Base-by-base conservation (phyloP, 768 basidiomycete genomes). In the Mycena olivaceomarginata region DNA sequence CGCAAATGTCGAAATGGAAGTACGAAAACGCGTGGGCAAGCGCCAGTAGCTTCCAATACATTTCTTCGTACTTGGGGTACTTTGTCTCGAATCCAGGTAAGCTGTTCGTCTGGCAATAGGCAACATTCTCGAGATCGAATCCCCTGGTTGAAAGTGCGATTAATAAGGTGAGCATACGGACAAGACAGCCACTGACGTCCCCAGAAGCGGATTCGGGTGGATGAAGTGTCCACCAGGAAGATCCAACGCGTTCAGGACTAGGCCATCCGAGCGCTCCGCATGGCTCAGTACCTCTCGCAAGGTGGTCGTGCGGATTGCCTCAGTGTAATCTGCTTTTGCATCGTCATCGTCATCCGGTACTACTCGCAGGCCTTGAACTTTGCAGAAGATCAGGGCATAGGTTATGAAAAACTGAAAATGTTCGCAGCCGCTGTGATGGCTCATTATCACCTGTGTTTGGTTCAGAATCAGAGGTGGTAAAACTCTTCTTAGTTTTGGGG, bases 161-260 rank as follows among this genome's bases (percentile, higher is more conserved):
- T 15, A 48, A 15, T 48, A 7, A 48, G 13, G 13, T 18, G 46
- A 13, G 1, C 5, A n/a, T 12, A 11, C 3, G 18, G 40, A 15
- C 7, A 62, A 20, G 4, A 11, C 8, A 7, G 9, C 25, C 45
- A 53, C 25, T 3, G 40, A 45, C 71, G 25, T 59, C 5, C 40
- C 63, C 13, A 66, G 12, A 8, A 72, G 48, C 15, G 63, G 71
- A 15, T 72, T 72, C 11, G 37, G 9, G 18, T 66, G 71, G 2
- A 66, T 39, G 16, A 64, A 22, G 6, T 72, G 39, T 11, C 63
- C 64, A 18, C 40, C 31, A 1, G 71, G 71, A 31, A 72, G 71
- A 15, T 72, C 22, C 13, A 72, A 46, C 2, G 48, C 71, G 11
- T 72, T 72, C 18, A 72, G n/a, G 9, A 72, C 71, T 4, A 72